Percentiles rank a stretch among this genome's conserved stretches.
Conservation (phyloP, 768 basidiomycete species). For the Clitopilus hobsonii region DNA sequence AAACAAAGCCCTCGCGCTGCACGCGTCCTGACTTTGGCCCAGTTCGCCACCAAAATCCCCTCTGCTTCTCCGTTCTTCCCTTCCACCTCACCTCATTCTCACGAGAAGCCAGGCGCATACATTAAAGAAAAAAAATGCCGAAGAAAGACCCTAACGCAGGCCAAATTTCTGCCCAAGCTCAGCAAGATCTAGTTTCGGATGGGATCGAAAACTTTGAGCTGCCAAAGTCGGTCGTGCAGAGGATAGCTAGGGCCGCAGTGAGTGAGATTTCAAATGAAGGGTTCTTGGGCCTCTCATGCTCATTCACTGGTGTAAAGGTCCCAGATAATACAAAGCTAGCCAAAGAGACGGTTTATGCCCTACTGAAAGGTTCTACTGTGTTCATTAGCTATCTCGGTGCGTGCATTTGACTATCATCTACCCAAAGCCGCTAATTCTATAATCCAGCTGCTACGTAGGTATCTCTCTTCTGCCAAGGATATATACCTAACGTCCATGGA, state of each 20-base stretch:
- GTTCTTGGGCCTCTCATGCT: not conserved
- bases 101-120: not conserved
- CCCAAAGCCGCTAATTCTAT: not conserved
- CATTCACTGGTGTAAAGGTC: conserved; percentile 42
- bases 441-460: conserved; percentile 47
- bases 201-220: conserved; percentile 89
- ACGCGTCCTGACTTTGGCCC: no score
- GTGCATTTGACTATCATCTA: conserved; percentile 16
- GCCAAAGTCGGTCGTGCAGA: conserved; percentile 77
- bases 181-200: conserved; percentile 76
- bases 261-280: conserved; percentile 15
- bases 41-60: not conserved
- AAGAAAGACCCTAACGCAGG: conserved; percentile 56
- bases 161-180: conserved; percentile 64
- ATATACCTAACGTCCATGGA: not conserved
- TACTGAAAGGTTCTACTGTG: conserved; percentile 87
- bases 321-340: conserved; percentile 84
- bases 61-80: not conserved
- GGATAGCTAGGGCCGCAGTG: conserved; percentile 82
- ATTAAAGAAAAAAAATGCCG: conserved; percentile 47
- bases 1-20: no score
- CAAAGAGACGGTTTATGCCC: conserved; percentile 82
- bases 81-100: not conserved
- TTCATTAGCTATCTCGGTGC: conserved; percentile 92
- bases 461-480: not conserved